These are phyloP conservation scores for Tetrahymena elliotti DNA, from an alignment of 73 alveolate species.

Conservation along the genomic window DNA sequence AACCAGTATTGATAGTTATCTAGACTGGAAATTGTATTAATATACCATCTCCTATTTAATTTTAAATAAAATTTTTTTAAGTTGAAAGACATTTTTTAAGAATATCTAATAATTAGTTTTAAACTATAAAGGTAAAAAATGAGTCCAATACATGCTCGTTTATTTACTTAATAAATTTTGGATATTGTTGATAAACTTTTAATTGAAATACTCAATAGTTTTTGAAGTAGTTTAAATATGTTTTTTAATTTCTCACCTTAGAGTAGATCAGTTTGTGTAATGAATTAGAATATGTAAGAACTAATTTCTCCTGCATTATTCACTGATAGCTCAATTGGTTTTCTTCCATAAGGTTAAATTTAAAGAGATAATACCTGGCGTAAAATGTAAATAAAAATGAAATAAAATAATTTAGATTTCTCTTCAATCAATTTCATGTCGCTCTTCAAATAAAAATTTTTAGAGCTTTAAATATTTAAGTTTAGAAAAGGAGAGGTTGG, in stretches of 20 bases:
- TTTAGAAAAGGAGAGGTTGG: neutral
- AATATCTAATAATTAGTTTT: too few relatives aligned
- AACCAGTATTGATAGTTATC: neutral
- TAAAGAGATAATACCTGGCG: neutral
- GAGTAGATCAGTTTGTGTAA: neutral
- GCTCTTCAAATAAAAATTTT: neutral
- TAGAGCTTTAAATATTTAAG: neutral
- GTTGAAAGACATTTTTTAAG: neutral
- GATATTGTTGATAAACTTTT: neutral
- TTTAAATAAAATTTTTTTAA: neutral
- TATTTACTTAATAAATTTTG: too few relatives aligned
- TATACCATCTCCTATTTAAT: neutral
- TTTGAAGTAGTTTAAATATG: too few relatives aligned
- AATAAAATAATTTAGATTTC: neutral
- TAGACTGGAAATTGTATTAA: neutral
- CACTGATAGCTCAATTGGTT: neutral
- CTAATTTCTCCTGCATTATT: neutral
- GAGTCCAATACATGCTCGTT: neutral
- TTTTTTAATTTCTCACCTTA: neutral
- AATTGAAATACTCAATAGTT: neutral
- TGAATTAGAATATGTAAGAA: neutral
- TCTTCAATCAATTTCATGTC: neutral
- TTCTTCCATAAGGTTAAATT: neutral
- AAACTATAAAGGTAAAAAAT: neutral
- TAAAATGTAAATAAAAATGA: neutral